Evolutionary conservation across 768 basidiomycete species (phyloP).

Genomic region (Tubosaeta sp.): DNA sequence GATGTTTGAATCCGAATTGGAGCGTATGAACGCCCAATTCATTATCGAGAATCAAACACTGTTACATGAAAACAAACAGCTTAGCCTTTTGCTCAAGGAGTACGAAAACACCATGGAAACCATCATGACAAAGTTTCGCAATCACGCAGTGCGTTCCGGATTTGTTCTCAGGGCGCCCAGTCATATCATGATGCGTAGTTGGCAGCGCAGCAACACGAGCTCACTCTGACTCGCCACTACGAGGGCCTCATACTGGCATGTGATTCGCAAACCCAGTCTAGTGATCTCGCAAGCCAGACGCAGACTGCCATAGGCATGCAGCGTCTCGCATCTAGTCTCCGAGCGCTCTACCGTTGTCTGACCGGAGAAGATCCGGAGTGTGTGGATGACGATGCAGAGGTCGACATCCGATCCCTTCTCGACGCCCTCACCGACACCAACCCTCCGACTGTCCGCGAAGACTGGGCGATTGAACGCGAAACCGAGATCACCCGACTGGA

Average conservation of each 20-base stretch:
- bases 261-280: conserved; percentile 51
- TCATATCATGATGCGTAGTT: conserved; percentile 44
- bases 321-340: conserved; percentile 65
- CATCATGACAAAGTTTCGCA: conserved; percentile 94
- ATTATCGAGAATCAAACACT: conserved; percentile 93
- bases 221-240: conserved; percentile 85
- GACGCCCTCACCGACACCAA: conserved; percentile 39
- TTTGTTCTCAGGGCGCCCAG: not conserved
- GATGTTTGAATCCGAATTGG: conserved; percentile 87
- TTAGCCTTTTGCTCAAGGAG: conserved; percentile 84
- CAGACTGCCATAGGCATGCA: conserved; percentile 64
- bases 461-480: conserved; percentile 90
- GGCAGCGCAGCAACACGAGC: conserved; percentile 89
- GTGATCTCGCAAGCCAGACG: conserved; percentile 54
- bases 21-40: conserved; percentile 82
- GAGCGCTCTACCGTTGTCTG: conserved; percentile 67
- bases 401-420: conserved; percentile 41
- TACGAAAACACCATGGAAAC: conserved; percentile 93
- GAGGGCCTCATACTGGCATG: conserved; percentile 71
- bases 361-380: conserved; percentile 50
- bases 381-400: conserved; percentile 32
- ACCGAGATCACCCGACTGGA: conserved; percentile 78
- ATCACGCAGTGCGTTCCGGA: conserved; percentile 67
- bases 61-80: conserved; percentile 92
- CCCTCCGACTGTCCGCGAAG: conserved; percentile 44